A percentile compares a stretch with the other conserved stretches of the same genome.
phyloP scores from a whole-genome alignment of 2,329 filamentous ascomycete species.

The Stachybotrys elegans region DNA sequence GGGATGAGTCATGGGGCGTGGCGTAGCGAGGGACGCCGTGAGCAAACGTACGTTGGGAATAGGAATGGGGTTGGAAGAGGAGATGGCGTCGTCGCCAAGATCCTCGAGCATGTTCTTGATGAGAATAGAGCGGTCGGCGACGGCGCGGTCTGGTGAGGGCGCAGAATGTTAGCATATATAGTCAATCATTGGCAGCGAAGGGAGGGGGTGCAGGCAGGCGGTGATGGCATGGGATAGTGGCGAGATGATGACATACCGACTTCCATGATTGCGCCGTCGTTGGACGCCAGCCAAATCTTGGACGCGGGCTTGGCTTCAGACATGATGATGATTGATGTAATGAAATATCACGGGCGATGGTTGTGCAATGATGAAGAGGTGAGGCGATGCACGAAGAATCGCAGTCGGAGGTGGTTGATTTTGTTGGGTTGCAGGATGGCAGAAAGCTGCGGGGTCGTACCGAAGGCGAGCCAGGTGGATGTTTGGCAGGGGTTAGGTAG shows the following conservation, averaged over 20 bases:
- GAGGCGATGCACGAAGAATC: too few species aligned
- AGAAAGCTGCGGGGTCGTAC: too few species aligned
- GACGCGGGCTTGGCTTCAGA: slow-evolving; percentile 25
- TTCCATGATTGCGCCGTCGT: slow-evolving; percentile 42
- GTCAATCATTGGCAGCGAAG: slow-evolving; percentile 8
- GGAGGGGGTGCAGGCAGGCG: background rate
- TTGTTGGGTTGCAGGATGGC: too few species aligned
- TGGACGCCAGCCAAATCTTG: slow-evolving; percentile 47
- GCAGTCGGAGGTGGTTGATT: too few species aligned
- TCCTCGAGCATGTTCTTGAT: slow-evolving; percentile 99
- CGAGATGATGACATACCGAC: slow-evolving; percentile 34
- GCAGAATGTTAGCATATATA: slow-evolving; percentile 5
- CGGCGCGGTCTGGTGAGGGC: slow-evolving; percentile 59
- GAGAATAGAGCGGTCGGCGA: slow-evolving; percentile 86
- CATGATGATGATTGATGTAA: slow-evolving; percentile 26
- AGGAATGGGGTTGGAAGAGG: slow-evolving; percentile 66
- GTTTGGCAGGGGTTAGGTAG: too few species aligned
- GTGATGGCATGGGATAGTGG: background rate
- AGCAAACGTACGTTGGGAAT: slow-evolving; percentile 77
- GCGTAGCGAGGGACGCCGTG: too few species aligned
- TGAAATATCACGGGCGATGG: too few species aligned
- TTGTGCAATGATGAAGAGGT: too few species aligned
- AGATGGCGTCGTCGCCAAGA: slow-evolving; percentile 60
- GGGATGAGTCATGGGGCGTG: too few species aligned
- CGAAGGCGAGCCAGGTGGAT: too few species aligned